Evolutionary conservation across 352 stramenopile genomes (phyloP).

Genomic region (Phytopythium litorale): DNA sequence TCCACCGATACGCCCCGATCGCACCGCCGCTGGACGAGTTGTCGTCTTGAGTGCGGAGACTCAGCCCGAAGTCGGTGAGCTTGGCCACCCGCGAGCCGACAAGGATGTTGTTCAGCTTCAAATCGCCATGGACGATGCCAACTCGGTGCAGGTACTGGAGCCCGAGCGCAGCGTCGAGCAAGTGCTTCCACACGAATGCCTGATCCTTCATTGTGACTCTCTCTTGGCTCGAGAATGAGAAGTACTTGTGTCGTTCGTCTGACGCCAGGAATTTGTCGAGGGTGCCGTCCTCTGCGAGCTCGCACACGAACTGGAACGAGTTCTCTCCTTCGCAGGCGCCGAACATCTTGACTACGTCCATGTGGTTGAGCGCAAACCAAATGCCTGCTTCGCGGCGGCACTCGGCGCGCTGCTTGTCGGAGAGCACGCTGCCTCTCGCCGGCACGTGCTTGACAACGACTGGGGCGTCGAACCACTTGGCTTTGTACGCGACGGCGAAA

Average conservation of each 20-base stretch:
- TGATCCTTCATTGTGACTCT: neutral
- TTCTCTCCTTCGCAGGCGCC: slow-evolving; percentile 7
- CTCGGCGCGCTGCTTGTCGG: neutral
- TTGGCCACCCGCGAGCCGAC: slow-evolving; percentile 10
- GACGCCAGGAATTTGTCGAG: neutral
- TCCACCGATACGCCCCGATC: slow-evolving; percentile 11
- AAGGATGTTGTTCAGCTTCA: slow-evolving; percentile 28
- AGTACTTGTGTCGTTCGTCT: neutral
- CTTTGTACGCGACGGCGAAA: neutral
- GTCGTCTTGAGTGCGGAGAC: slow-evolving; percentile 1
- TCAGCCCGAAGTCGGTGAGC: slow-evolving; percentile 22
- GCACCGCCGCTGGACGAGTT: neutral
- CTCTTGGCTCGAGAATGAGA: neutral
- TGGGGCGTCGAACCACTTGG: neutral
- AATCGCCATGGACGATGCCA: slow-evolving; percentile 18
- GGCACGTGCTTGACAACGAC: neutral
- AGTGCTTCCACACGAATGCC: neutral
- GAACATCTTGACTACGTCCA: slow-evolving; percentile 7
- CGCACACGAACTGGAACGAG: slow-evolving; percentile 9
- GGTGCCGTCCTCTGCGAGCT: neutral
- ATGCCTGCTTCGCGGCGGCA: slow-evolving; percentile 5
- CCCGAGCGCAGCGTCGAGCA: slow-evolving; percentile 17
- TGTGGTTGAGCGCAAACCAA: slow-evolving; percentile 7
- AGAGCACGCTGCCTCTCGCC: neutral
- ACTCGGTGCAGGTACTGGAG: slow-evolving; percentile 18